Conservation (phyloP, 2,329 filamentous ascomycete genomes). For the Chalaropsis ovoidea region DNA sequence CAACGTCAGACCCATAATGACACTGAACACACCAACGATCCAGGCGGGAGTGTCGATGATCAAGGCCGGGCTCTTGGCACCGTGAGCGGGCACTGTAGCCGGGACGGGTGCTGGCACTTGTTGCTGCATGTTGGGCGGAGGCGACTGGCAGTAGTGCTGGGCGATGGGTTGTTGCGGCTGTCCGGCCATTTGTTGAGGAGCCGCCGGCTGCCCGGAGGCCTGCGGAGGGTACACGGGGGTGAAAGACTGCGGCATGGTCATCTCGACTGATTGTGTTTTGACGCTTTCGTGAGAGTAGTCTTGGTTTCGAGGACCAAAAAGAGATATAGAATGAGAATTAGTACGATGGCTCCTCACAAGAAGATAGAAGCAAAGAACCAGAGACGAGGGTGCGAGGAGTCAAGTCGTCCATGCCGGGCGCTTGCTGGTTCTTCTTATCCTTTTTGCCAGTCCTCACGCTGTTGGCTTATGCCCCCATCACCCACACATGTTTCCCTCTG, state of each 20-base stretch:
- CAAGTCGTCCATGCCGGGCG: not conserved
- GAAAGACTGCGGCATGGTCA: constrained; percentile 7
- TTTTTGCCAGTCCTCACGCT: not conserved
- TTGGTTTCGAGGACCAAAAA: not conserved
- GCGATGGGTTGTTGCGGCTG: not conserved
- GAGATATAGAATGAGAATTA: too few relatives aligned
- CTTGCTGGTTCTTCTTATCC: constrained; percentile 1
- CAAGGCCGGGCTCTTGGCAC: constrained; percentile 7
- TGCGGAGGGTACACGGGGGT: constrained; percentile 6
- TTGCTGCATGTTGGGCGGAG: constrained; percentile 14
- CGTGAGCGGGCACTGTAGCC: not conserved
- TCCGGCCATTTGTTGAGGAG: not conserved
- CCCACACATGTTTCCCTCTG: not conserved
- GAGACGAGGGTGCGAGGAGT: not conserved
- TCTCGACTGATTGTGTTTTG: not conserved
- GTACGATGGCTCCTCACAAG: not conserved
- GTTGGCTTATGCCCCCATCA: not conserved
- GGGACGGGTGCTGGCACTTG: not conserved
- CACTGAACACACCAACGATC: constrained; percentile 36
- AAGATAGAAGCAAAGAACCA: not conserved
- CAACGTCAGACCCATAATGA: constrained; percentile 37
- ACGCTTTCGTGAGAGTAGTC: not conserved
- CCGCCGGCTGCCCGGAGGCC: not conserved
- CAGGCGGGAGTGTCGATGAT: constrained; percentile 38
- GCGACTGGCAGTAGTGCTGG: constrained; percentile 23